phyloP scores from a whole-genome alignment of 495 filamentous ascomycete genomes.

The Lineolata rhizophorae region DNA sequence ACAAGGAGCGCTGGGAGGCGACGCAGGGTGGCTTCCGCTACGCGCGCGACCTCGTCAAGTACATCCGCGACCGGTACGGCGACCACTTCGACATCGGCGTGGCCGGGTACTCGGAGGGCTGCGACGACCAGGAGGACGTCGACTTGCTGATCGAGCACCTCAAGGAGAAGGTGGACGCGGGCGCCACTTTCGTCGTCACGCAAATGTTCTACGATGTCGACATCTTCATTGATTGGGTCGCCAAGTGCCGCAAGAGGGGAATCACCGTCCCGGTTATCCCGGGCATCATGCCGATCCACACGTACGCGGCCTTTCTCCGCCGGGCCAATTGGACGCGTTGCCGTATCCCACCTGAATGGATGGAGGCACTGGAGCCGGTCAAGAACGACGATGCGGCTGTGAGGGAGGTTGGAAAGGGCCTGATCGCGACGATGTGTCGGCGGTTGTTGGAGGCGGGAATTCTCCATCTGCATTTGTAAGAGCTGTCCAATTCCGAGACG shows the following conservation, averaged over 20 bases:
- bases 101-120: slow-evolving; percentile 91
- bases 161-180: slow-evolving; percentile 95
- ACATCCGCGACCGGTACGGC: slow-evolving; percentile 76
- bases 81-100: slow-evolving; percentile 97
- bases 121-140: slow-evolving; percentile 73
- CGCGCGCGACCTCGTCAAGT: slow-evolving; percentile 79
- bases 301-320: slow-evolving; percentile 76
- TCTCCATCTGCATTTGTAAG: slow-evolving; percentile 74
- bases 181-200: slow-evolving; percentile 80
- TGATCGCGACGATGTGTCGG: slow-evolving; percentile 85
- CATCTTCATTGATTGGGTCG: slow-evolving; percentile 78
- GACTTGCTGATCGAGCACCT: slow-evolving; percentile 75
- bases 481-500: too few species aligned
- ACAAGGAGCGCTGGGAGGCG: slow-evolving; percentile 83
- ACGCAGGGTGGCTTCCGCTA: slow-evolving; percentile 73
- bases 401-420: slow-evolving; percentile 64
- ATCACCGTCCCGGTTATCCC: slow-evolving; percentile 84
- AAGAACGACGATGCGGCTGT: slow-evolving; percentile 94
- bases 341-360: slow-evolving; percentile 62
- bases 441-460: slow-evolving; percentile 64
- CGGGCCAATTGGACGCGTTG: slow-evolving; percentile 76
- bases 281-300: slow-evolving; percentile 97
- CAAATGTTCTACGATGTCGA: slow-evolving; percentile 99
- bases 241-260: slow-evolving; percentile 60
- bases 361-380: slow-evolving; percentile 62